These are phyloP conservation scores for Panus rudis DNA, from an alignment of 768 basidiomycete genomes.

Conservation along the genomic window DNA sequence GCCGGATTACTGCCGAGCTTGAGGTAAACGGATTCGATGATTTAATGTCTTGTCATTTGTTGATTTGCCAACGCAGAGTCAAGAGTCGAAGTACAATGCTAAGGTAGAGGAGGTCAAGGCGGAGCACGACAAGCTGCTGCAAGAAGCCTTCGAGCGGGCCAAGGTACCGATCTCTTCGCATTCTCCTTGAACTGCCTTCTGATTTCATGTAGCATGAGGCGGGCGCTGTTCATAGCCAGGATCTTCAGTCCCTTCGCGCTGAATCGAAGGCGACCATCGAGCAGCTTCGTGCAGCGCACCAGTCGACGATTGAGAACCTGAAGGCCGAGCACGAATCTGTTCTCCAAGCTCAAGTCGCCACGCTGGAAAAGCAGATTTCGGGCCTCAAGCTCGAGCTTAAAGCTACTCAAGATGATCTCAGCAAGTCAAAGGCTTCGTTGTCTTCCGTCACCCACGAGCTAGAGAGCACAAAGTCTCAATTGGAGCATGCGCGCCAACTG, in stretches of 20 bases:
- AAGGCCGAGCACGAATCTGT: constrained; percentile 56
- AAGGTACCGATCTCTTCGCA: constrained; percentile 42
- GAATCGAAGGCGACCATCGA: constrained; percentile 60
- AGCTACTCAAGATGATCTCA: constrained; percentile 78
- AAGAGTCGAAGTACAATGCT: constrained; percentile 61
- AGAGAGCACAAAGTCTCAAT: constrained; percentile 50
- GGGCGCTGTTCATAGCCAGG: constrained; percentile 57
- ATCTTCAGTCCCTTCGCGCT: constrained; percentile 63
- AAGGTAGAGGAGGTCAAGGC: constrained; percentile 61
- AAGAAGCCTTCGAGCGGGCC: constrained; percentile 70
- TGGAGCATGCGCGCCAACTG: constrained; percentile 52
- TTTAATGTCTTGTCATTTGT: neutral
- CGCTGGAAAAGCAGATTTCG: constrained; percentile 56
- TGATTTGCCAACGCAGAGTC: constrained; percentile 36
- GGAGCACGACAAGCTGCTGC: constrained; percentile 54
- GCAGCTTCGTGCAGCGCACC: constrained; percentile 60
- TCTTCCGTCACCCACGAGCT: constrained; percentile 48
- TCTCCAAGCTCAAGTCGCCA: constrained; percentile 49
- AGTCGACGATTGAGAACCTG: constrained; percentile 51
- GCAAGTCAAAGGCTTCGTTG: constrained; percentile 61
- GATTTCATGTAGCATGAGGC: constrained; percentile 52
- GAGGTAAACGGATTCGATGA: constrained; percentile 39
- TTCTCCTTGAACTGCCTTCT: neutral
- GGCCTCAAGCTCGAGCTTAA: constrained; percentile 66
- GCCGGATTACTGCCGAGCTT: constrained; percentile 51